Base-by-base conservation (phyloP, 257 asterid genomes). In the Nyctanthes arbortristis region DNA sequence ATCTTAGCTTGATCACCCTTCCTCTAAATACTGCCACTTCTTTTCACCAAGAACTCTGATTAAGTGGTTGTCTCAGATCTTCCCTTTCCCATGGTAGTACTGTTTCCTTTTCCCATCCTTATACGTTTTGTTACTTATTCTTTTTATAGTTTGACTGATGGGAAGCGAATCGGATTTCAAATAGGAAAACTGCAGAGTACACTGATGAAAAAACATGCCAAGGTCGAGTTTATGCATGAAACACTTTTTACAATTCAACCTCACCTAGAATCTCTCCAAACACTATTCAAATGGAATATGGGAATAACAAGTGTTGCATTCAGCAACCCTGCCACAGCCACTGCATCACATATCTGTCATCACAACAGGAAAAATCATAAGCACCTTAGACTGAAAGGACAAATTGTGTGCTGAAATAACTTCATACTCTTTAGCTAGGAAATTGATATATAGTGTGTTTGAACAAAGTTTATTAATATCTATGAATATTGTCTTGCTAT, bases 251-350 rank as follows among this genome's bases (percentile, higher is more conserved):
- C 55, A 35, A 63, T 61, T 54, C 63, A 71, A 61, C 45, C 63
- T 78, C 79, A 93, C 99, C 99, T 93, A 69, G 97, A 91, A 82
- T 94, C 99, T 72, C 83, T 84, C 99, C 99, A 94, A 68, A 94
- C 99, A 55, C 99, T 94, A 72, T 91, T 94, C 63, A 94, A 79
- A 82, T 94, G 99, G 81, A 94, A 94, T 68, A 94, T 94, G 60
- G 99, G 99, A 76, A 94, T 88, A 71, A 94, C 93, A 70, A 94
- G 99, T 58, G 99, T 91, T 56, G 99, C 97, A 81, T 94, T 91
- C 79, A 94, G 91, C 85, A 94, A 77, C 63, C 99, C 96, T 0
- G 99, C 99, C 63, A 94, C 97, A 8, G 99, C 97, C 59, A 89
- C 99, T 49, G 96, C 99, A 82, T 94, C 99, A 88, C 97, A 91